phyloP scores from a whole-genome alignment of 2,329 filamentous ascomycete species.

The Periconia macrospinosa region DNA sequence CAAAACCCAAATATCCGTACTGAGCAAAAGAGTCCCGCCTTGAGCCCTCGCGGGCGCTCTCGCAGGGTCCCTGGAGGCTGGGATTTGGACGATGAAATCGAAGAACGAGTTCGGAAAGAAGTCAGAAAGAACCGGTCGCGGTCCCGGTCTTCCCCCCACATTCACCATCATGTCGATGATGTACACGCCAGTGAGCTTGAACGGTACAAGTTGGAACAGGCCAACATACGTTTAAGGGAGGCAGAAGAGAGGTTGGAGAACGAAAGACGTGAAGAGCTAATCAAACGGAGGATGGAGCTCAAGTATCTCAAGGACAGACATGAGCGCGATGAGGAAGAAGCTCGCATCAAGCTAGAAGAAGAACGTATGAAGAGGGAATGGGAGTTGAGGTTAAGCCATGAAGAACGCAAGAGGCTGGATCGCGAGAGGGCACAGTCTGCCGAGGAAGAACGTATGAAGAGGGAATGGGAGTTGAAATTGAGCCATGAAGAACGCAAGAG shows the following conservation, averaged over 20 bases:
- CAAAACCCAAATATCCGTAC: conserved; percentile 37
- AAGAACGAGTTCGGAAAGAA: conserved; percentile 27
- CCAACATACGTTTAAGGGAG: conserved; percentile 40
- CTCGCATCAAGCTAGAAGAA: conserved; percentile 27
- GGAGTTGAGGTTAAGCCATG: conserved; percentile 32
- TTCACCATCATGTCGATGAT: conserved; percentile 19
- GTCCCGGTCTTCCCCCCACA: conserved; percentile 24
- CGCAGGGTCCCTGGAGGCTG: conserved; percentile 38
- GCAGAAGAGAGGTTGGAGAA: conserved; percentile 34
- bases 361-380: conserved; percentile 34
- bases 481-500: conserved; percentile 27
- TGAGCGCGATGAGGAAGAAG: conserved; percentile 35
- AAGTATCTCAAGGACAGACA: conserved; percentile 39
- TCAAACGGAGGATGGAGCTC: conserved; percentile 37
- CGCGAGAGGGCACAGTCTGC: conserved; percentile 21
- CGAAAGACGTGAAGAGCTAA: conserved; percentile 41
- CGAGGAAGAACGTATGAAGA: conserved; percentile 34
- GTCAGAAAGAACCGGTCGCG: conserved; percentile 21
- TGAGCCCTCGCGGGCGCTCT: conserved; percentile 31
- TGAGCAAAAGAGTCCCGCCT: conserved; percentile 29
- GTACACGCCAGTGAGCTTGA: conserved; percentile 30
- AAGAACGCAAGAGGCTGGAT: conserved; percentile 23
- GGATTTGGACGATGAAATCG: conserved; percentile 40
- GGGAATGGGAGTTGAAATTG: conserved; percentile 34
- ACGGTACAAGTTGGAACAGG: conserved; percentile 36